A percentile compares a stretch with the other conserved stretches of the same genome.
Conservation (phyloP, 768 basidiomycete species). For the Trametes gibbosa region DNA sequence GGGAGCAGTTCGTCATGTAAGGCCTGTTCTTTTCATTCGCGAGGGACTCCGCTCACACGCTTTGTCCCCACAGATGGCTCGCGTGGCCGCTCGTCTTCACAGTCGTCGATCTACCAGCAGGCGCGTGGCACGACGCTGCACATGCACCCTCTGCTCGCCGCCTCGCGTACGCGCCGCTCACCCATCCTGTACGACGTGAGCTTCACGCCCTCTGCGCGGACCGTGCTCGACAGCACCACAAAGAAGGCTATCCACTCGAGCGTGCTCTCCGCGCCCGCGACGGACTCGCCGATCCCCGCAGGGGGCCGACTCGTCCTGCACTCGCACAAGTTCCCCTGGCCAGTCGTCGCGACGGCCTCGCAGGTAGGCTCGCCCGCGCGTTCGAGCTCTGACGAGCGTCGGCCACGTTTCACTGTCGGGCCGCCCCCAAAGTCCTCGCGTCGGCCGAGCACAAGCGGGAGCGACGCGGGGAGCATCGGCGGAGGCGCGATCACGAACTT, state of each 20-base stretch:
- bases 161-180: slow-evolving; percentile 51
- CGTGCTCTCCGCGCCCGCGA: slow-evolving; percentile 61
- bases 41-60: neutral
- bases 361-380: neutral
- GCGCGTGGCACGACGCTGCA: slow-evolving; percentile 38
- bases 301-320: slow-evolving; percentile 48
- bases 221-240: slow-evolving; percentile 54
- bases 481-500: slow-evolving; percentile 48
- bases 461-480: neutral
- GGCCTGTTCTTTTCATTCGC: slow-evolving; percentile 19
- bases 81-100: slow-evolving; percentile 23
- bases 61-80: slow-evolving; percentile 23
- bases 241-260: slow-evolving; percentile 52
- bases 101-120: slow-evolving; percentile 27
- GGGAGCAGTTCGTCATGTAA: slow-evolving; percentile 40
- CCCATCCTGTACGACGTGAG: slow-evolving; percentile 62
- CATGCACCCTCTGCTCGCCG: slow-evolving; percentile 65
- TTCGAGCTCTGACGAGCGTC: slow-evolving; percentile 6
- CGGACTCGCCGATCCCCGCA: slow-evolving; percentile 52
- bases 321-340: slow-evolving; percentile 61
- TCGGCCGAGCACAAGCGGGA: slow-evolving; percentile 20
- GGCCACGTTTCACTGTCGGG: slow-evolving; percentile 31
- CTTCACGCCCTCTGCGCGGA: slow-evolving; percentile 55
- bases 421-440: slow-evolving; percentile 23
- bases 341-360: slow-evolving; percentile 45